Percentiles rank a stretch among this genome's conserved stretches.
These are phyloP conservation scores for Boletellus ananas DNA, from an alignment of 768 basidiomycete species.

Conservation along the genomic window DNA sequence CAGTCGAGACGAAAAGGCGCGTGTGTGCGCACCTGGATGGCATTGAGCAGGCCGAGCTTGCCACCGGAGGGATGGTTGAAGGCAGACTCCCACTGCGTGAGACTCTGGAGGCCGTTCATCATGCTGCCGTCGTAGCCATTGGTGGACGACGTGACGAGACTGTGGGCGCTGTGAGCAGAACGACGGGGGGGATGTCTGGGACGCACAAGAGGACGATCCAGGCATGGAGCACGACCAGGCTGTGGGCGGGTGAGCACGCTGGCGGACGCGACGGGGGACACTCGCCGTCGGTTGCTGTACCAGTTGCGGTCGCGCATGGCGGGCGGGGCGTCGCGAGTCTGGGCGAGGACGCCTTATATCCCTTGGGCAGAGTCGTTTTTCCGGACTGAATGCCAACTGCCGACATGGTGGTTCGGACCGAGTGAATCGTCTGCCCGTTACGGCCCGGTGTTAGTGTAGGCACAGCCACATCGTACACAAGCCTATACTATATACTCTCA, in stretches of 20 bases:
- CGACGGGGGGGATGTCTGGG: neutral
- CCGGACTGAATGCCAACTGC: no score
- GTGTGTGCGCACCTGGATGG: conserved; percentile 54
- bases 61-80: conserved; percentile 57
- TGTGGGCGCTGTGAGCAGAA: conserved; percentile 20
- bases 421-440: no score
- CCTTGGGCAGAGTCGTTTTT: no score
- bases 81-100: conserved; percentile 58
- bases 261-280: neutral
- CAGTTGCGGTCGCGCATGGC: conserved; percentile 62
- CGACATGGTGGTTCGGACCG: no score
- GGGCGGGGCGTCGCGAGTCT: conserved; percentile 35
- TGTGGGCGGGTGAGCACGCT: conserved; percentile 19
- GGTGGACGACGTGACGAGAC: conserved; percentile 71
- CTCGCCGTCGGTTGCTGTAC: conserved; percentile 75
- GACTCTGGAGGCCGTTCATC: conserved; percentile 77
- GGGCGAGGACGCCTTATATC: conserved; percentile 7
- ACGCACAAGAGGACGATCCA: conserved; percentile 69
- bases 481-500: no score
- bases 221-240: conserved; percentile 58
- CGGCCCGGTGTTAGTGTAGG: no score
- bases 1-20: neutral
- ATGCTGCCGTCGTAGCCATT: conserved; percentile 76
- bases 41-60: conserved; percentile 65
- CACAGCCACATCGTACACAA: no score